phyloP scores from a whole-genome alignment of 805 yeast genomes.

The Candida endomychidarum region DNA sequence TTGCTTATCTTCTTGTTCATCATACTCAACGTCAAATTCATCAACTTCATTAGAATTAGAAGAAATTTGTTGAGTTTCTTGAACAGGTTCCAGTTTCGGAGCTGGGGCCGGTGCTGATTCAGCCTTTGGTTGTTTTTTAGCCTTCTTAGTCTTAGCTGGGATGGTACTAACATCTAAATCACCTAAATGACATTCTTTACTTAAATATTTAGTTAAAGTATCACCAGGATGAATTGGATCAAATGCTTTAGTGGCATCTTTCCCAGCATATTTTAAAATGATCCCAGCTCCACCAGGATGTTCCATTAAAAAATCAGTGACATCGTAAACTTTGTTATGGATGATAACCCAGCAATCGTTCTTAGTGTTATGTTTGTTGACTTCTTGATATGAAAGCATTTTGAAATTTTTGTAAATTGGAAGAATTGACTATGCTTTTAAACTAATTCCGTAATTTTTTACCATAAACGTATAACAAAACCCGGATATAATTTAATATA shows the following conservation, averaged over 20 bases:
- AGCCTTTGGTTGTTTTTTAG: background rate
- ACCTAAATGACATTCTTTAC: constrained; percentile 34
- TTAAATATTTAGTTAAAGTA: constrained; percentile 69
- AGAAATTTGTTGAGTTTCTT: background rate
- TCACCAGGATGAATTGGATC: constrained; percentile 93
- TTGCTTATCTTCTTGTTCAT: constrained; percentile 36
- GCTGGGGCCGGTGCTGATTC: no score
- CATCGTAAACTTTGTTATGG: constrained; percentile 75
- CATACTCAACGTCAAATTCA: constrained; percentile 43
- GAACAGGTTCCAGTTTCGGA: background rate
- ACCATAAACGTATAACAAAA: no score
- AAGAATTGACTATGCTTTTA: no score
- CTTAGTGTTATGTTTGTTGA: constrained; percentile 48
- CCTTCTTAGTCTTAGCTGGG: background rate
- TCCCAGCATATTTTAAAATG: constrained; percentile 51
- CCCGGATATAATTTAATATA: no score
- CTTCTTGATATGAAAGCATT: constrained; percentile 29
- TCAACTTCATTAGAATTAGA: constrained; percentile 25
- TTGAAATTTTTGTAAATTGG: background rate
- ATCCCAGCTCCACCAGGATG: constrained; percentile 65
- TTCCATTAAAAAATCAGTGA: constrained; percentile 57
- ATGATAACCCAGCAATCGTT: constrained; percentile 84
- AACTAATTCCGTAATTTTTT: no score
- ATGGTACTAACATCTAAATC: constrained; percentile 23
- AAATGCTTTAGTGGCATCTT: constrained; percentile 72